Evolutionary conservation across 345 rosid species (phyloP).

Genomic region (Draba incana): DNA sequence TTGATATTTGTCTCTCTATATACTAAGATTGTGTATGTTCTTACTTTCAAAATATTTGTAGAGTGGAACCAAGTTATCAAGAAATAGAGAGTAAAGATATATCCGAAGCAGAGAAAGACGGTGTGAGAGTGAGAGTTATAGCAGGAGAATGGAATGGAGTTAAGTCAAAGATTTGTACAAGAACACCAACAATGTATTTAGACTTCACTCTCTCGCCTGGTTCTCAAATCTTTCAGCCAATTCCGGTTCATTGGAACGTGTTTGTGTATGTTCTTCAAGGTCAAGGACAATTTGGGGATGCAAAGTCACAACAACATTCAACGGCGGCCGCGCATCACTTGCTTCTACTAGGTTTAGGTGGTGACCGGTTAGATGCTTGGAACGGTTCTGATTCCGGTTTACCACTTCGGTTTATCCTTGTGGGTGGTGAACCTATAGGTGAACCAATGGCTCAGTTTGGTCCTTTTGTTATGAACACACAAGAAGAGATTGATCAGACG

Average conservation of each 20-base stretch:
- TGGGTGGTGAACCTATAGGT: slow-evolving; percentile 77
- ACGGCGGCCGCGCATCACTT: slow-evolving; percentile 54
- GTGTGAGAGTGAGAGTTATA: slow-evolving; percentile 70
- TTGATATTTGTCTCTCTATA: not conserved
- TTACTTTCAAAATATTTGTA: slow-evolving; percentile 29
- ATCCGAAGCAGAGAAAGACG: slow-evolving; percentile 61
- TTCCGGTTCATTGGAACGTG: slow-evolving; percentile 70
- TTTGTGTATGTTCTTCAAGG: slow-evolving; percentile 80
- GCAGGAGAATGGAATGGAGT: slow-evolving; percentile 86
- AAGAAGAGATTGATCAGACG: slow-evolving; percentile 74
- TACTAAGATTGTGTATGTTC: slow-evolving; percentile 8
- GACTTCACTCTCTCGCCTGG: slow-evolving; percentile 77
- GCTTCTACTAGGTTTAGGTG: slow-evolving; percentile 55
- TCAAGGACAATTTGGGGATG: slow-evolving; percentile 62
- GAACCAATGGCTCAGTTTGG: slow-evolving; percentile 80
- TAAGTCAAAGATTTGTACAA: slow-evolving; percentile 72
- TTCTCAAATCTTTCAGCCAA: slow-evolving; percentile 62
- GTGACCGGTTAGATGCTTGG: slow-evolving; percentile 75
- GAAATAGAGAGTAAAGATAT: slow-evolving; percentile 70
- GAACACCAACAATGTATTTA: slow-evolving; percentile 92
- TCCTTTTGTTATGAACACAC: slow-evolving; percentile 91
- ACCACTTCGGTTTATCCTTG: slow-evolving; percentile 65
- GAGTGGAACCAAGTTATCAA: slow-evolving; percentile 89
- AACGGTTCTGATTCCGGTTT: slow-evolving; percentile 56
- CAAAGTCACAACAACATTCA: slow-evolving; percentile 26